Evolutionary conservation across 805 yeast species (phyloP), one percentile per base, ranked within the genome.

Genomic region (Candida golubevii): DNA sequence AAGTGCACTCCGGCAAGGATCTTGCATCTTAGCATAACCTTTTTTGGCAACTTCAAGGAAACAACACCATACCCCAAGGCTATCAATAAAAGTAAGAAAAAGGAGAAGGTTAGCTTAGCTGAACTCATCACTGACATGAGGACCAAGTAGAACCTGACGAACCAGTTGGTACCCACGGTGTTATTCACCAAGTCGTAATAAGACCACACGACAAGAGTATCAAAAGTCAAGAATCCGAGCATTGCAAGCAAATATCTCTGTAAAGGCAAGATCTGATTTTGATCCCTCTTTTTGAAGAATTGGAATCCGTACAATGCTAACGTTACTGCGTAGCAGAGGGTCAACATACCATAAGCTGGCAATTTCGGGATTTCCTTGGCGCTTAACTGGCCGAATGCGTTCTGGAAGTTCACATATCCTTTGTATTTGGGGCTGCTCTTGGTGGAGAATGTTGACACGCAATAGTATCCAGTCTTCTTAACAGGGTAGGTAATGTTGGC

Each of bases 41-140:
- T 78, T 62, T 79, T 79, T 38, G 89, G 86, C 48, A 93, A 75
- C 50, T 89, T 84, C 37, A 96, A 89, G 59, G 79, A 81, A 39
- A 93, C 98, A 38, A 93, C 89, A 50, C 98, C 97, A 66, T 90
- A 93, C 34, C 99, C 99, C 53, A 90, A 72, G 11, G 95, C 77
- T 44, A 93, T 91, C 56, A 88, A 83, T 51, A 91, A 72, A 44
- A 93, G 72, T 56, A 93, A 69, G 69, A 91, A 93, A 66, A 91
- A 85, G 7, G 97, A 86, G 62, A 88, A 87, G 0, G 97, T 83
- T 41, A 88, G 77, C 58, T 93, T 85, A 54, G 80, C 79, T 1
- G 96, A 80, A 60, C 88, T 87, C 62, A 91, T 67, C 29, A 88
- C 62, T 2, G 97, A 83, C 41, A 91, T 77, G 59, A 91, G 78